Base-by-base conservation (phyloP, 441 rosid genomes). In the Adansonia madagascariensis region DNA sequence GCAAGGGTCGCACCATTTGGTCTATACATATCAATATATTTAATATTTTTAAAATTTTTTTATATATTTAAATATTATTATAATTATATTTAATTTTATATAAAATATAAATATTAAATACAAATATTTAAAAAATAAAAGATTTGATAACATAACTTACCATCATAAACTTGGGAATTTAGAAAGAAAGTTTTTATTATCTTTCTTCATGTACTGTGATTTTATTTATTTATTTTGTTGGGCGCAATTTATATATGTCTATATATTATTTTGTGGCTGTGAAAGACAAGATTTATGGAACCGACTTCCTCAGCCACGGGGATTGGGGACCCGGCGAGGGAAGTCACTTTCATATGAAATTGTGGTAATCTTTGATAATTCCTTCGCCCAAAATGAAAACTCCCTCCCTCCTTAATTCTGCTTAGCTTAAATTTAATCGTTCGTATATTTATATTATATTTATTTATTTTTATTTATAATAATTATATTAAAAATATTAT, bases 241-340 rank as follows among this genome's bases (percentile, higher is more conserved):
- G 71, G 60, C 17, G n/a, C 31, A 27, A 12, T 11, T 1, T 4
- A 27, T 11, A 61, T 24, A 24, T 24, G 10, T 10, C 3, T 12
- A 4, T 24, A 3, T 24, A 24, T 24, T 24, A 1, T 24, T 24
- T 12, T 62, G 43, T 27, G 17, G 69, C n/a, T 6, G 60, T 74
- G 46, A 47, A 46, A 22, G 8, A 47, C n/a, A 75, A 31, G 60
- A 4, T 52, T 49, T 1, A 46, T 68, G 0, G 46, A 10, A 27
- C 24, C 35, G 78, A 74, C 75, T 68, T 59, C 71, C 71, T 24
- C 75, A 47, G 20, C 71, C 64, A 49, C 49, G 35, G 78, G 78
- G 74, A 18, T n/a, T 22, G 17, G 10, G 20, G 5, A 24, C 27
- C 27, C 1, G 27, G 27, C 1, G 8, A 6, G 1, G 43, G 8